phyloP scores from a whole-genome alignment of 352 stramenopile species.

The Phytophthora nicotianae region DNA sequence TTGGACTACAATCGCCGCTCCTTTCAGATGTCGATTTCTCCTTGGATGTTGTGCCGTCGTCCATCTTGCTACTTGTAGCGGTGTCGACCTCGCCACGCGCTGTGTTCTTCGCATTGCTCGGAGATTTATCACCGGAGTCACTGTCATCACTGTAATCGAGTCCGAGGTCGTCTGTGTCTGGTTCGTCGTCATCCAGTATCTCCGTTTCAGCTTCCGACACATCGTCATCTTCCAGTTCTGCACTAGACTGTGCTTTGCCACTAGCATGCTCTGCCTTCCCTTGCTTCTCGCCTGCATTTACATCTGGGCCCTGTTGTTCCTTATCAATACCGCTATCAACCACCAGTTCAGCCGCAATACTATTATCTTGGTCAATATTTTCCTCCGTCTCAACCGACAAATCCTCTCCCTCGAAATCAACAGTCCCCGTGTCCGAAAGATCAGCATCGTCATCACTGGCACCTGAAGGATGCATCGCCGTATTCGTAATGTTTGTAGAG shows the following conservation, averaged over 20 bases:
- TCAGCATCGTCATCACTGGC: constrained; percentile 20
- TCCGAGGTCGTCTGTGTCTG: constrained; percentile 38
- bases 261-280: neutral
- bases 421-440: constrained; percentile 38
- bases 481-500: neutral
- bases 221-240: constrained; percentile 29
- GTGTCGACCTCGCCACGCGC: constrained; percentile 1
- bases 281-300: constrained; percentile 1
- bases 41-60: neutral
- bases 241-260: constrained; percentile 4
- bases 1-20: constrained; percentile 1
- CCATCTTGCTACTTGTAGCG: constrained; percentile 2
- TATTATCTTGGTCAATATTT: constrained; percentile 4
- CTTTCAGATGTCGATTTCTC: neutral
- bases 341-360: neutral
- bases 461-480: constrained; percentile 1
- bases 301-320: neutral
- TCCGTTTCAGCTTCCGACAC: constrained; percentile 46
- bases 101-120: neutral
- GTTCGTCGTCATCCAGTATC: constrained; percentile 41
- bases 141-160: constrained; percentile 48
- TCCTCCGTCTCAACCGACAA: constrained; percentile 26
- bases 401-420: constrained; percentile 41
- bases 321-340: constrained; percentile 1
- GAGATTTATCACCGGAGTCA: constrained; percentile 15